These are phyloP conservation scores for Apiospora phragmitis DNA, from an alignment of 2,329 filamentous ascomycete species.

Conservation along the genomic window DNA sequence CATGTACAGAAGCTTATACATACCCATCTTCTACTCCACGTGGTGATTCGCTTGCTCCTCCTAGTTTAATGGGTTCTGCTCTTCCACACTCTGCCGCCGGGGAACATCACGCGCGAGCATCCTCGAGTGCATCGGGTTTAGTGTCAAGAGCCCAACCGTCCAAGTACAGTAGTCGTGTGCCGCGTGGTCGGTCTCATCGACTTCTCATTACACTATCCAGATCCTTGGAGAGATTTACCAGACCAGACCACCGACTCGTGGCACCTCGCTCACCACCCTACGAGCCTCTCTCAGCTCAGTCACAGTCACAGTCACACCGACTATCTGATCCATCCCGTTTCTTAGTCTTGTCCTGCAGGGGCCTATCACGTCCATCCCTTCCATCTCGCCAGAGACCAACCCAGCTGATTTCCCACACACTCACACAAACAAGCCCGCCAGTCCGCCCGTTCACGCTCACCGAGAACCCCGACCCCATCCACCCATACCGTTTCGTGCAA, in stretches of 20 bases:
- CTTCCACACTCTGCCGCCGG: not conserved
- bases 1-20: not conserved
- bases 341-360: conserved; percentile 4
- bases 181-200: not conserved
- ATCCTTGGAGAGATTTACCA: not conserved
- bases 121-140: not conserved
- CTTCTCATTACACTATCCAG: not conserved
- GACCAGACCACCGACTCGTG: not conserved
- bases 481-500: not conserved
- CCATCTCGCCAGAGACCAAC: not conserved
- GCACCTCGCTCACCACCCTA: not conserved
- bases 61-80: not conserved
- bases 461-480: conserved; percentile 6
- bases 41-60: conserved; percentile 6
- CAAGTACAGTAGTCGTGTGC: not conserved
- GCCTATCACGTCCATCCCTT: not conserved
- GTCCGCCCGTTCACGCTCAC: not conserved
- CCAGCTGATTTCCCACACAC: not conserved
- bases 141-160: not conserved
- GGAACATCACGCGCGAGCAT: not conserved
- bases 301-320: conserved; percentile 3
- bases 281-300: not conserved
- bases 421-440: not conserved
- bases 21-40: not conserved
- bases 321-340: conserved; percentile 7